Percentiles rank a stretch among this genome's conserved stretches.
phyloP scores from a whole-genome alignment of 768 basidiomycete species.

The Boletus reticulatus region DNA sequence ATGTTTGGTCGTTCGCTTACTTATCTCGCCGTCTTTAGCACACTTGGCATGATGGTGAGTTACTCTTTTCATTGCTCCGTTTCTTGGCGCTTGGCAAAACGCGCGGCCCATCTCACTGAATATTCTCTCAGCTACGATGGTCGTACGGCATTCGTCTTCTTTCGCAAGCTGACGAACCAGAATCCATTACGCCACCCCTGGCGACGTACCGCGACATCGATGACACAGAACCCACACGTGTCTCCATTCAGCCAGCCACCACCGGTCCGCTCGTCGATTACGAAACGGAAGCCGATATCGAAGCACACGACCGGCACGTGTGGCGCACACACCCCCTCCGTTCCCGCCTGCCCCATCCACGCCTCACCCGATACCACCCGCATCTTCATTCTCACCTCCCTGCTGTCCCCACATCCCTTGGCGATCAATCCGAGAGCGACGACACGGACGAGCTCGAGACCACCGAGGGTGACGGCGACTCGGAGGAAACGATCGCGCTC shows the following conservation, averaged over 20 bases:
- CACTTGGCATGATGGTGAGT: constrained; percentile 91
- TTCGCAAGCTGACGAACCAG: constrained; percentile 42
- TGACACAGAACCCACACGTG: neutral
- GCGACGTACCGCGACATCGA: constrained; percentile 11
- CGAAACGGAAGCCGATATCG: neutral
- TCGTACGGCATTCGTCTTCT: constrained; percentile 88
- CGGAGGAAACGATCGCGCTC: constrained; percentile 19
- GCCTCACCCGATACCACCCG: neutral
- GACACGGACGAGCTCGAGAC: constrained; percentile 12
- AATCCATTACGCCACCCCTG: neutral
- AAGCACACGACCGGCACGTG: neutral
- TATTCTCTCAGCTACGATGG: constrained; percentile 69
- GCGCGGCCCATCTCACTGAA: neutral
- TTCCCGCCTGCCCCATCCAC: neutral
- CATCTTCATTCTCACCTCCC: constrained; percentile 18
- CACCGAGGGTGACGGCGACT: constrained; percentile 14
- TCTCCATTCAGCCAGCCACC: neutral
- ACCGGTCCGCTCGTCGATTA: constrained; percentile 10
- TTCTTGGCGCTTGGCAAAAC: neutral
- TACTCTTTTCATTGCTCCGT: neutral
- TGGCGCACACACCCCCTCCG: neutral
- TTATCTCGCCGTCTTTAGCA: constrained; percentile 90
- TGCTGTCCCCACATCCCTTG: constrained; percentile 19
- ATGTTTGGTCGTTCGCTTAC: constrained; percentile 92
- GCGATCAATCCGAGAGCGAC: constrained; percentile 28